Percentiles rank a stretch among this genome's conserved stretches.
Conservation (phyloP, 2,329 filamentous ascomycete species). For the Huntiella omanensis region DNA sequence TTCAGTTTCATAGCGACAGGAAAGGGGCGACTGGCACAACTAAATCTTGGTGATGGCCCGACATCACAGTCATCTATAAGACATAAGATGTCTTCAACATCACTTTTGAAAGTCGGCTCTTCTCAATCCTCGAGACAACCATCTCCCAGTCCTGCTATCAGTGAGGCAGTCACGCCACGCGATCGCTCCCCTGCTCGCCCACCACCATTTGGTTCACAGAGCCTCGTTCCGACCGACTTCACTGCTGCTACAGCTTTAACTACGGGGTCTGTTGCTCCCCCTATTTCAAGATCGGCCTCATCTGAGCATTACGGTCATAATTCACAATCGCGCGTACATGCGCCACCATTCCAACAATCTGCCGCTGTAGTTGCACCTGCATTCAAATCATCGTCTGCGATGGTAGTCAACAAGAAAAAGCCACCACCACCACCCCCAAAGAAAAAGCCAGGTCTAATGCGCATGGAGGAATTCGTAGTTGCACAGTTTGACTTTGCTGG, state of each 20-base stretch:
- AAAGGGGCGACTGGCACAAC: constrained; percentile 34
- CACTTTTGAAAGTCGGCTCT: background rate
- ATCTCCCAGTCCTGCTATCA: constrained; percentile 1
- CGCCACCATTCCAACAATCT: constrained; percentile 3
- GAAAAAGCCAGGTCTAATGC: constrained; percentile 52
- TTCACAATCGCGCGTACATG: constrained; percentile 6
- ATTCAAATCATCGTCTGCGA: background rate
- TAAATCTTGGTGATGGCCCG: constrained; percentile 5
- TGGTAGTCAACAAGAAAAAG: constrained; percentile 6
- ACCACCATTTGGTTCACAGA: constrained; percentile 6
- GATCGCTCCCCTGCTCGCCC: constrained; percentile 4
- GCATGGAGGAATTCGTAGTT: constrained; percentile 39
- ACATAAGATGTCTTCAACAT: background rate
- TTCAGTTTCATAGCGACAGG: constrained; percentile 46
- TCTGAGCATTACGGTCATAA: constrained; percentile 10
- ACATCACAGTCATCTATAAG: constrained; percentile 6
- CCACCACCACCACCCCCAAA: constrained; percentile 21
- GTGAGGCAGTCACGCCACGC: background rate
- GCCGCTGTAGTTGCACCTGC: background rate
- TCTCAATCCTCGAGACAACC: constrained; percentile 1
- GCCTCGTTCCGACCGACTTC: constrained; percentile 10
- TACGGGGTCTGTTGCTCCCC: constrained; percentile 1
- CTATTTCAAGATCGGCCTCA: constrained; percentile 2
- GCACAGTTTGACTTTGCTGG: constrained; percentile 61
- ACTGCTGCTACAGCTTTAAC: constrained; percentile 7